A percentile compares a stretch with the other conserved stretches of the same genome.
These are phyloP conservation scores for Aspergillus bombycis DNA, from an alignment of 2,329 filamentous ascomycete genomes.

Conservation along the genomic window DNA sequence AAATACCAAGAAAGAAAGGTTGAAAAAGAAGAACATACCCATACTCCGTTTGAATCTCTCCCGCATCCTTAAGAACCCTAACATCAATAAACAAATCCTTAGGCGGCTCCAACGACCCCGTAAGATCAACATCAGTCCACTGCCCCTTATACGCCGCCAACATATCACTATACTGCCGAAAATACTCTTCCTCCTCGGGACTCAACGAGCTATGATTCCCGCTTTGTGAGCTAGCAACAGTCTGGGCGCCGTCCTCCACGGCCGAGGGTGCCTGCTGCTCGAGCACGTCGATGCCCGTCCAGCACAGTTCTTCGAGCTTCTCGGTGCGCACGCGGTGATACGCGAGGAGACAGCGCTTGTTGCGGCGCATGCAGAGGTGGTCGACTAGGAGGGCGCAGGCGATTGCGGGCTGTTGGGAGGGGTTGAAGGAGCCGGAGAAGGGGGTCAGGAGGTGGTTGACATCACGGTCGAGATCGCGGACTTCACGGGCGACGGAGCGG, in stretches of 20 bases:
- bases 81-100: slow-evolving; percentile 96
- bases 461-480: slow-evolving; percentile 89
- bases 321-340: slow-evolving; percentile 91
- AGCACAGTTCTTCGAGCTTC: slow-evolving; percentile 90
- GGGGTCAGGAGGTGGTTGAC: slow-evolving; percentile 77
- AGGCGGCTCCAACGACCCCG: slow-evolving; percentile 91
- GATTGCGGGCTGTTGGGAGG: slow-evolving; percentile 76
- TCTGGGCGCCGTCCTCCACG: slow-evolving; percentile 38
- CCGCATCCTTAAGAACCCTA: slow-evolving; percentile 90
- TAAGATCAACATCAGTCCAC: slow-evolving; percentile 97
- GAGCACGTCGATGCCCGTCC: slow-evolving; percentile 82
- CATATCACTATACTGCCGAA: slow-evolving; percentile 86
- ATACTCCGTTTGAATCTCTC: slow-evolving; percentile 98
- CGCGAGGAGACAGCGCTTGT: slow-evolving; percentile 92
- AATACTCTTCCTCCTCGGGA: slow-evolving; percentile 95
- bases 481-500: slow-evolving; percentile 83
- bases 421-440: slow-evolving; percentile 84
- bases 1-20: background rate
- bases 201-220: slow-evolving; percentile 72
- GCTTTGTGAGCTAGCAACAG: slow-evolving; percentile 49
- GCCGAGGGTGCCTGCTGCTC: slow-evolving; percentile 65
- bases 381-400: slow-evolving; percentile 90
- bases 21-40: slow-evolving; percentile 63
- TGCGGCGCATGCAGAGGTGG: slow-evolving; percentile 91
- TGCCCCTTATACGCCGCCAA: slow-evolving; percentile 96